Conservation (phyloP, 108 stramenopile species). For the Cyclostephanos tholiformis region DNA sequence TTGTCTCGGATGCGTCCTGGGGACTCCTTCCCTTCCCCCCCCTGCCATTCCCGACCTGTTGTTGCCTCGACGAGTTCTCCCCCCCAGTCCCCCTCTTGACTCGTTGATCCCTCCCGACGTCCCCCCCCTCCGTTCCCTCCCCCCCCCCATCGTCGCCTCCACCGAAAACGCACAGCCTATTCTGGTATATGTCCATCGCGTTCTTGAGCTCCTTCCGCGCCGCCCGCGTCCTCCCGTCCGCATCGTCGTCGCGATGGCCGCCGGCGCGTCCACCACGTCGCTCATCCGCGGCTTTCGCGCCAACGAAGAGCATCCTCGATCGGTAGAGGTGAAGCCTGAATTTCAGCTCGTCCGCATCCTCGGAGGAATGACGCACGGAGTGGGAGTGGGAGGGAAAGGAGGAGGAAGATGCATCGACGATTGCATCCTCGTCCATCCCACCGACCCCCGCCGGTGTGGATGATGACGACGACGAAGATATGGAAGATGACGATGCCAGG, state of each 20-base stretch:
- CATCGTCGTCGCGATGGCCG: neutral
- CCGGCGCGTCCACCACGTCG: neutral
- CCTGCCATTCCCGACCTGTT: neutral
- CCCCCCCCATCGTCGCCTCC: neutral
- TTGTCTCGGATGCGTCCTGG: conserved; percentile 29
- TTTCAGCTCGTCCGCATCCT: conserved; percentile 35
- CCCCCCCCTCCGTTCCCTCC: neutral
- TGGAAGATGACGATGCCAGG: no score
- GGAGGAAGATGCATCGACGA: no score
- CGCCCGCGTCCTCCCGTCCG: conserved; percentile 19
- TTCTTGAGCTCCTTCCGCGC: conserved; percentile 79
- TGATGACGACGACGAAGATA: no score
- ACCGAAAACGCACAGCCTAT: conserved; percentile 54
- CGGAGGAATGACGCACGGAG: neutral
- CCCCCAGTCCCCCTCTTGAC: neutral
- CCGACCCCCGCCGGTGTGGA: no score
- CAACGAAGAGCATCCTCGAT: conserved; percentile 35
- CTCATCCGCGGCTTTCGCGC: neutral
- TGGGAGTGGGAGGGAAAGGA: neutral
- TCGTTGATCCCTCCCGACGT: neutral
- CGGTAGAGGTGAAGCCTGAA: conserved; percentile 43
- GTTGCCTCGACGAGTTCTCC: neutral
- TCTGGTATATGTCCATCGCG: conserved; percentile 87
- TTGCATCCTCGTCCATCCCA: no score
- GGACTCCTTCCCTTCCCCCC: neutral